Conservation (phyloP, 805 yeast genomes). For the Debaryomyces tyrocola region DNA sequence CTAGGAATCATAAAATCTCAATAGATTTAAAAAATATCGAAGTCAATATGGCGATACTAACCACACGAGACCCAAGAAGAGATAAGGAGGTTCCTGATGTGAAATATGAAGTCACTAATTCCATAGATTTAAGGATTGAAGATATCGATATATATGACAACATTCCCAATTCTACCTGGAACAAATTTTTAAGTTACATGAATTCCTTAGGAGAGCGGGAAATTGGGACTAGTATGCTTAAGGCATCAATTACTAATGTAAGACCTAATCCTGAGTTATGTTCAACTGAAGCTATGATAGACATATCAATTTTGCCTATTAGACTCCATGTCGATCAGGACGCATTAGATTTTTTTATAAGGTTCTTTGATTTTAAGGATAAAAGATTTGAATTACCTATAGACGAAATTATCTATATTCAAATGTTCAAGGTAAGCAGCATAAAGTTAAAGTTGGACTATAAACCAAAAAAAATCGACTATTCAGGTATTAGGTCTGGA, state of each 20-base stretch:
- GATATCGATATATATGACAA: conserved; percentile 70
- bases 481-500: conserved; percentile 82
- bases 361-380: conserved; percentile 83
- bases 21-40: conserved; percentile 57
- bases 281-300: conserved; percentile 65
- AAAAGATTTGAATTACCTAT: conserved; percentile 60
- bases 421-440: conserved; percentile 61
- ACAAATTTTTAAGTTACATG: conserved; percentile 72
- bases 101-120: conserved; percentile 47
- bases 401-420: conserved; percentile 68
- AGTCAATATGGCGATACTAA: conserved; percentile 44
- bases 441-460: conserved; percentile 75
- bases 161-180: conserved; percentile 88
- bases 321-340: conserved; percentile 91
- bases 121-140: conserved; percentile 48
- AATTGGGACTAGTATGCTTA: conserved; percentile 62
- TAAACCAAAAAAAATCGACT: conserved; percentile 87
- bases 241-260: conserved; percentile 52
- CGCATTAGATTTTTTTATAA: conserved; percentile 75
- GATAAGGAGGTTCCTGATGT: conserved; percentile 29
- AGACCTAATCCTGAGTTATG: conserved; percentile 64
- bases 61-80: conserved; percentile 48
- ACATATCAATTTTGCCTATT: conserved; percentile 64
- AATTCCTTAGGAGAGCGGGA: conserved; percentile 71
- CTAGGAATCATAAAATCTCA: conserved; percentile 57